Percentiles rank a stretch among this genome's conserved stretches.
Conservation (phyloP, 2,329 filamentous ascomycete genomes). For the Ascosphaera apis region DNA sequence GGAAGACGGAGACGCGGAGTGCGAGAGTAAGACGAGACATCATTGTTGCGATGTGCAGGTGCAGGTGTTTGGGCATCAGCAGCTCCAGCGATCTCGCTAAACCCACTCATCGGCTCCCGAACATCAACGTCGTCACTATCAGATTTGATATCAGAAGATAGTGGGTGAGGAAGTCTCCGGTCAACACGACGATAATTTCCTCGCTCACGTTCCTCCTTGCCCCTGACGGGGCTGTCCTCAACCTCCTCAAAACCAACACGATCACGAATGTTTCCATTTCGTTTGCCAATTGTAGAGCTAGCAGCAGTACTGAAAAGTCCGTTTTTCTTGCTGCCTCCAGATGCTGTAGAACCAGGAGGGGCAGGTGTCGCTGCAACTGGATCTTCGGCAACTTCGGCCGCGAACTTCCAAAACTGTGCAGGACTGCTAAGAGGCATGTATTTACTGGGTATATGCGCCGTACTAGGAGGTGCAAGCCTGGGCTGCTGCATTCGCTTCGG, state of each 20-base stretch:
- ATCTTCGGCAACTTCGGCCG: conserved; percentile 5
- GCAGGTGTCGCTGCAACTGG: background rate
- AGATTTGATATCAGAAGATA: background rate
- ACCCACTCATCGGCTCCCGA: background rate
- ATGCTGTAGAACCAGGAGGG: background rate
- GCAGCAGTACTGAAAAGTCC: background rate
- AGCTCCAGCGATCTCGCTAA: background rate
- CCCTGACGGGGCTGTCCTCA: background rate
- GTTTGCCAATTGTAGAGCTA: no score
- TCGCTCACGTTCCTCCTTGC: background rate
- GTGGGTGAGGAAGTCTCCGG: no score
- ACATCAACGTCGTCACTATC: background rate
- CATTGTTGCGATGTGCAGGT: background rate
- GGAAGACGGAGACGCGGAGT: background rate
- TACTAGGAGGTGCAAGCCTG: conserved; percentile 24
- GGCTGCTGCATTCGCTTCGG: conserved; percentile 24
- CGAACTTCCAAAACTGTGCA: conserved; percentile 28
- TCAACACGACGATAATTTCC: background rate
- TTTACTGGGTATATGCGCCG: conserved; percentile 25
- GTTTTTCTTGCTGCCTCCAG: background rate
- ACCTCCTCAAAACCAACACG: background rate
- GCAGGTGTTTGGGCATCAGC: background rate
- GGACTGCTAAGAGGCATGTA: conserved; percentile 29
- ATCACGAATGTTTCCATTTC: background rate
- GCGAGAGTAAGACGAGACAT: background rate